Base-by-base conservation (phyloP, 1,284 basidiomycete species). In the Sanguinoderma infundibulare region DNA sequence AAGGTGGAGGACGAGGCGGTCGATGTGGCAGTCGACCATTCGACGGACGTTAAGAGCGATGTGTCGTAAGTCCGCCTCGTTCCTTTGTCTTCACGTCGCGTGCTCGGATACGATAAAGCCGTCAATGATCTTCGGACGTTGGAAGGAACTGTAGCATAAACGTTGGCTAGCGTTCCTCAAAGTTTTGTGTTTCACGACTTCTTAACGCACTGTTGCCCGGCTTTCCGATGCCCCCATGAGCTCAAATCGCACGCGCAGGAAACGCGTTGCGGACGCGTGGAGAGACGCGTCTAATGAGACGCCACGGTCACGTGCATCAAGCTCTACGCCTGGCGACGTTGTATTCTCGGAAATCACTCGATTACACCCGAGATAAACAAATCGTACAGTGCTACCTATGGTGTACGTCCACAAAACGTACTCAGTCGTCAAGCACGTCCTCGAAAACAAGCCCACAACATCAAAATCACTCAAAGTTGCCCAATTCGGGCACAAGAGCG, bases 401-500 rank as follows among this genome's bases (percentile, higher is more conserved):
- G 4, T 5, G n/a, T 15, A 20, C n/a, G 24, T 28, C 4, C 46
- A 38, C 28, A 56, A 35, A 9, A n/a, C 36, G 26, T 30, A 34
- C 49, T 24, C 4, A 14, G 32, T 47, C n/a, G 39, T 14, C 50
- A 57, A 24, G 38, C 14, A 28, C 15, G 42, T n/a, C 15, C 42
- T 28, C 32, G 39, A 46, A 20, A 49, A 36, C 52, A 49, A 64
- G 53, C 38, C 24, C 32, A 10, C 17, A 10, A 4, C 24, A 24
- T n/a, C 15, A 20, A 39, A 24, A 20, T 32, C 15, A 4, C 20
- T 38, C 57, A 44, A 42, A 51, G 46, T 10, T 40, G 15, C 38
- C 64, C 64, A 32, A 36, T 53, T 47, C 32, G 58, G 57, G 64
- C 49, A 63, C 62, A 63, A 63, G 61, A 57, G 60, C 64, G 64